Percentiles rank a stretch among this genome's conserved stretches.
Evolutionary conservation across 352 stramenopile species (phyloP).

Genomic region (Phytophthora capsici): DNA sequence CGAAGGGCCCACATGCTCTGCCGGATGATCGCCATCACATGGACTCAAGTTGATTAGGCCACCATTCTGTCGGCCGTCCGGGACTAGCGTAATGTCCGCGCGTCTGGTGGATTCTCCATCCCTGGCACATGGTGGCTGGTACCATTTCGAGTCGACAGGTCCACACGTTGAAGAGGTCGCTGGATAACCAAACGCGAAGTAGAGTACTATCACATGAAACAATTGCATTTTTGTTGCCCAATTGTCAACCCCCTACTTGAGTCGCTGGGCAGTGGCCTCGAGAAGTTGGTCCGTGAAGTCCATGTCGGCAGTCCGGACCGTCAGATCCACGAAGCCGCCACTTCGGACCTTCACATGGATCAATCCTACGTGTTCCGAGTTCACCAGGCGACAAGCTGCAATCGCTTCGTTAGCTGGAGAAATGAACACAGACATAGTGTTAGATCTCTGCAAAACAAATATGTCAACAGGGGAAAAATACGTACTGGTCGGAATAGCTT

Average conservation of each 20-base stretch:
- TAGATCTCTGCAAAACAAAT: slow-evolving; percentile 19
- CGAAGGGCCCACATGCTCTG: neutral
- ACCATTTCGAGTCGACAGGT: neutral
- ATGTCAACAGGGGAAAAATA: slow-evolving; percentile 20
- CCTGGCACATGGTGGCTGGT: slow-evolving; percentile 10
- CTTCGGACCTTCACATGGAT: slow-evolving; percentile 89
- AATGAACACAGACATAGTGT: slow-evolving; percentile 9
- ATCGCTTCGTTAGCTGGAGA: slow-evolving; percentile 87
- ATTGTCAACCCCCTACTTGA: slow-evolving; percentile 56
- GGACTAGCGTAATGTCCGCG: slow-evolving; percentile 15
- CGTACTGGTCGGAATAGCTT: slow-evolving; percentile 87
- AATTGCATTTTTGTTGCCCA: slow-evolving; percentile 26
- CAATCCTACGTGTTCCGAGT: slow-evolving; percentile 85
- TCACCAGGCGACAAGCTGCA: slow-evolving; percentile 72
- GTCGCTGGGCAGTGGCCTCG: slow-evolving; percentile 60
- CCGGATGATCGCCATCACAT: neutral
- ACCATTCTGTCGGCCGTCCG: neutral
- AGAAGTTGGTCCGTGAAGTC: slow-evolving; percentile 82
- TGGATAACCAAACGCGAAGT: slow-evolving; percentile 1
- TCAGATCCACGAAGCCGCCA: slow-evolving; percentile 85
- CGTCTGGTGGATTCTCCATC: slow-evolving; percentile 24
- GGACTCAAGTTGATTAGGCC: slow-evolving; percentile 13
- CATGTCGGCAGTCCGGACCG: slow-evolving; percentile 86
- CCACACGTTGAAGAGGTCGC: slow-evolving; percentile 1
- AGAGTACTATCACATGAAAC: slow-evolving; percentile 28